phyloP scores from a whole-genome alignment of 2,329 filamentous ascomycete genomes.

The Westerdykella sp. region DNA sequence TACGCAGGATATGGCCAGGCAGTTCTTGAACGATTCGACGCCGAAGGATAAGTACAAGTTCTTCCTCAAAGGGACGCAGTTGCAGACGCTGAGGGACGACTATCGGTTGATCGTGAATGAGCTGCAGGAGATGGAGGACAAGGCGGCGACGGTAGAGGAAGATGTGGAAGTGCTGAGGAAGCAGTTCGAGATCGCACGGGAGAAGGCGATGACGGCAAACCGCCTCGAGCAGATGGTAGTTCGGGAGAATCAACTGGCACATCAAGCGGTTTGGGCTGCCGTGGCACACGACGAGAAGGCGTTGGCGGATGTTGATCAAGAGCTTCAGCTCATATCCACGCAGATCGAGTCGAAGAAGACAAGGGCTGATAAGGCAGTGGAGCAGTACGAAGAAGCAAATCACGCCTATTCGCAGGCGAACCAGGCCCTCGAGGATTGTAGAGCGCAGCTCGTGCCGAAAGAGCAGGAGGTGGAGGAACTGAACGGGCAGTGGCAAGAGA shows the following conservation, averaged over 20 bases:
- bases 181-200: slow-evolving; percentile 55
- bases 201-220: slow-evolving; percentile 59
- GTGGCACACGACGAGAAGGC: slow-evolving; percentile 67
- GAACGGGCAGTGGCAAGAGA: slow-evolving; percentile 49
- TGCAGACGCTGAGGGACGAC: slow-evolving; percentile 86
- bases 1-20: slow-evolving; percentile 88
- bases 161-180: slow-evolving; percentile 57
- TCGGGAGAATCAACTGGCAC: slow-evolving; percentile 53
- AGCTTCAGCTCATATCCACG: too few relatives aligned
- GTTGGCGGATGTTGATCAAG: neutral
- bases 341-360: slow-evolving; percentile 43
- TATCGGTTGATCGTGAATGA: slow-evolving; percentile 78
- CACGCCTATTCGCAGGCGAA: slow-evolving; percentile 26
- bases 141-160: slow-evolving; percentile 55
- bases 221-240: slow-evolving; percentile 60
- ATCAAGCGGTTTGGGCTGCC: slow-evolving; percentile 79
- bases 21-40: slow-evolving; percentile 82
- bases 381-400: slow-evolving; percentile 41
- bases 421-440: slow-evolving; percentile 25
- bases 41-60: slow-evolving; percentile 89
- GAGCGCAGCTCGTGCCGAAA: slow-evolving; percentile 38
- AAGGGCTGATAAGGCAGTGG: slow-evolving; percentile 41
- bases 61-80: slow-evolving; percentile 88
- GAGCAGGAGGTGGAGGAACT: slow-evolving; percentile 45
- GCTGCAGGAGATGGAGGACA: slow-evolving; percentile 64